Conservation (phyloP, 352 stramenopile genomes). For the Phytophthora pistaciae region DNA sequence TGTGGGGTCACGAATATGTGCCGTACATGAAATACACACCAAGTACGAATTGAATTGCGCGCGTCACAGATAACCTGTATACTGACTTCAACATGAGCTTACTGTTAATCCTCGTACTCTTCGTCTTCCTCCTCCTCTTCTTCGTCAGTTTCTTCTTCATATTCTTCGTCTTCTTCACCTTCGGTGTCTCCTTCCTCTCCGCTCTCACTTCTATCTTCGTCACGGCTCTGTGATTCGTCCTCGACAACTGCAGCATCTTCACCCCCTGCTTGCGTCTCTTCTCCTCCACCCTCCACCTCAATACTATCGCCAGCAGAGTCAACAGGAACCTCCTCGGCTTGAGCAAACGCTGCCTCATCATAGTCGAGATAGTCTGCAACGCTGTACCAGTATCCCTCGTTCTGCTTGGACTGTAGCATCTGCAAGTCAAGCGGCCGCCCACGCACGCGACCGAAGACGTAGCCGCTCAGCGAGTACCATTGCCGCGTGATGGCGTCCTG, state of each 20-base stretch:
- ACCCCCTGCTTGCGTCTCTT: conserved; percentile 18
- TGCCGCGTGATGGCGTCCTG: conserved; percentile 61
- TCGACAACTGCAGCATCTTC: conserved; percentile 11
- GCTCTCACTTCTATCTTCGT: conserved; percentile 24
- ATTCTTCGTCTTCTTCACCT: conserved; percentile 13
- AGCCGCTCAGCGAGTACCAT: conserved; percentile 78
- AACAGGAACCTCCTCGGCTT: conserved; percentile 11
- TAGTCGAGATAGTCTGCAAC: conserved; percentile 77
- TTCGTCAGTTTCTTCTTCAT: conserved; percentile 8
- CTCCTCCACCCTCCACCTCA: neutral
- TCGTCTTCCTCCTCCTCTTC: conserved; percentile 8
- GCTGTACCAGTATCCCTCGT: conserved; percentile 51
- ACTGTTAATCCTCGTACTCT: neutral
- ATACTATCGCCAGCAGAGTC: conserved; percentile 2
- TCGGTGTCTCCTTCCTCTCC: conserved; percentile 39
- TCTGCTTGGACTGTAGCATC: conserved; percentile 25
- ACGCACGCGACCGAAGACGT: conserved; percentile 64
- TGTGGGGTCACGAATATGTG: neutral
- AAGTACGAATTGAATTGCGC: conserved; percentile 17
- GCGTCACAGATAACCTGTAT: conserved; percentile 7
- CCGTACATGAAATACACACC: conserved; percentile 1
- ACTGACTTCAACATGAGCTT: conserved; percentile 3
- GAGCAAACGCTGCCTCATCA: conserved; percentile 38
- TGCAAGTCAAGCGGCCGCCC: conserved; percentile 52
- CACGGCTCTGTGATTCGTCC: conserved; percentile 9